Base-by-base conservation (phyloP, 2,329 filamentous ascomycete genomes). In the Fusarium oxysporum region DNA sequence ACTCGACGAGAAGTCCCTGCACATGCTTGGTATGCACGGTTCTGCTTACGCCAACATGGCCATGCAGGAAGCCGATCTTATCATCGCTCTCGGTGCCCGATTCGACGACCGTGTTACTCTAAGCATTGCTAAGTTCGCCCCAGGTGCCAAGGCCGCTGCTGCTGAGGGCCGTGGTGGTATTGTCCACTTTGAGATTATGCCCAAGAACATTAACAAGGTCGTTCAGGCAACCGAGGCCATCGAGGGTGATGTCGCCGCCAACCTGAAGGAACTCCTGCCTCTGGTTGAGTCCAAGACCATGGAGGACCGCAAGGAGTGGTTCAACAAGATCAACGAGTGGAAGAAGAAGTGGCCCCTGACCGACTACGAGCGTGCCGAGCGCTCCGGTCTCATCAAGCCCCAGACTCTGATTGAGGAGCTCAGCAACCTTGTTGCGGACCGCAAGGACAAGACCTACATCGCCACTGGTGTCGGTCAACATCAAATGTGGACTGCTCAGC, bases 121-220 rank as follows among this genome's bases (percentile, higher is more conserved):
- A 33, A 93, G 88, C 81, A 87, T 98, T 58, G 83, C 90, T 77
- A 97, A 96, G 81, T 99, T 98, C 75, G 96, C 95, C 1, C 96
- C 96, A 7, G 90, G 90, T 58, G 96, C 96, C 48, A 96, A 93
- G 84, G 90, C 91, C 19, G 96, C 96, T 1, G 96, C 94, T 8
- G 87, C 89, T 16, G 93, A 97, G 85, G 91, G 91, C 60, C 93
- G 95, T 71, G 96, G 96, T 78, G 96, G 96, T 79, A 98, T 99
- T 78, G 90, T 98, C 21, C 96, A 99, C 83, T 98, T 98, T 79
- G 96, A 98, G 82, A 96, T 99, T 78, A 93, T 98, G 92, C 96
- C 96, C 78, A 99, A 99, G 91, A 98, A 99, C 87, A 98, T 98
- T 86, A 98, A 98, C 91, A 99, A 98, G 89, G 95, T 98, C 45